These are phyloP conservation scores for Lathyrus tuberosus DNA, from an alignment of 306 rosid species.

Conservation along the genomic window DNA sequence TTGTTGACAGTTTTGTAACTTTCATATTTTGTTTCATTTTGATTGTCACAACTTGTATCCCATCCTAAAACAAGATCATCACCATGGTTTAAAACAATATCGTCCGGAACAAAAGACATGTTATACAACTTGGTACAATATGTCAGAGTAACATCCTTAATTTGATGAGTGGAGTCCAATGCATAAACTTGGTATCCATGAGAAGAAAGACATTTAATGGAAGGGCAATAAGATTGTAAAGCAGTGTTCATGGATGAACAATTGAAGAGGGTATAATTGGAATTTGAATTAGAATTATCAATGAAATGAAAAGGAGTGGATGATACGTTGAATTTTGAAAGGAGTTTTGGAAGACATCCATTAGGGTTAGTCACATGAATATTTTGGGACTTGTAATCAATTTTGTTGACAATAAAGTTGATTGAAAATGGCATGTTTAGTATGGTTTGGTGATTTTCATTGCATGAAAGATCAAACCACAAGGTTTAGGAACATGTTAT, in stretches of 20 bases:
- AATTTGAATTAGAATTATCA: background rate
- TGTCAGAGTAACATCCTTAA: conserved; percentile 26
- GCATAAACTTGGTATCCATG: conserved; percentile 24
- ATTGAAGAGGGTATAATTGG: conserved; percentile 29
- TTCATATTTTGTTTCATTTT: conserved; percentile 21
- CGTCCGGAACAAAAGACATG: background rate
- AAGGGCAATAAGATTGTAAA: conserved; percentile 18
- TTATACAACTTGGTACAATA: conserved; percentile 25
- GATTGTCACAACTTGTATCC: conserved; percentile 12
- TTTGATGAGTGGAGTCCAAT: background rate
- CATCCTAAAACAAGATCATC: conserved; percentile 29
- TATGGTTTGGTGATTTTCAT: conserved; percentile 8
- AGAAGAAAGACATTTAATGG: conserved; percentile 19
- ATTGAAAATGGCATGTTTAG: conserved; percentile 10
- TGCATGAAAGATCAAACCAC: conserved; percentile 28
- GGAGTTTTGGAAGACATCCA: conserved; percentile 22
- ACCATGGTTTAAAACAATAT: background rate
- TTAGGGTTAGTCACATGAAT: conserved; percentile 15
- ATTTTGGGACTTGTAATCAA: conserved; percentile 20
- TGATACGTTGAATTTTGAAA: conserved; percentile 1
- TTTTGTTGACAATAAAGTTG: background rate
- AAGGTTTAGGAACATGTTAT: too few species aligned
- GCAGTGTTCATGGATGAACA: conserved; percentile 33
- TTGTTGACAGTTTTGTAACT: background rate
- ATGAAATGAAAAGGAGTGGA: conserved; percentile 15